Base-by-base conservation (phyloP, 176 grass and related monocot species). In the Phyllostachys edulis region DNA sequence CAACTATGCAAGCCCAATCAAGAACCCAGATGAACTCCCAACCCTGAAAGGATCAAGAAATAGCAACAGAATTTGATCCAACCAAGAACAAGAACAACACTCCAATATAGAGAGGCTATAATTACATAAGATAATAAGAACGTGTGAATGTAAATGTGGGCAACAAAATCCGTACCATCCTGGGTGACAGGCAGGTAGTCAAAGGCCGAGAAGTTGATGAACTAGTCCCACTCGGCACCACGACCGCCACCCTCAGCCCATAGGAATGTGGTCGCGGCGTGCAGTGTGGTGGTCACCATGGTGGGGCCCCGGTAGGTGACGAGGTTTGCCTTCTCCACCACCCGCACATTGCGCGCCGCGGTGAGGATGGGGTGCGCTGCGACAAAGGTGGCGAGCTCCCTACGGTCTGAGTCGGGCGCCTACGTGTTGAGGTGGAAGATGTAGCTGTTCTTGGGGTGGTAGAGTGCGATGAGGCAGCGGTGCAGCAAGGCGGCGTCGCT, bases 201-300 rank as follows among this genome's bases (percentile, higher is more conserved):
- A 36, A 91, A 91, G 9, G 89, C 91, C n/a, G 91, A 93, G 73
- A 96, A 84, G 83, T 96, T 96, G 68, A 96, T 93, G 89, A 96
- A 96, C 94, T 89, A 97, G 38, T 97, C 94, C 91, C 91, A 97
- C n/a, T 91, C 82, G 3, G 81, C 52, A 5, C 86, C 83, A 3
- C 14, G 12, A 1, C 65, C 72, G 2, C 9, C 36, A 0, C 84
- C 80, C 0, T 75, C 72, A 6, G 89, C 94, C 79, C 82, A 77
- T 0, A 97, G 85, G 79, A 94, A 85, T 0, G 72, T n/a, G n/a
- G n/a, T n/a, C n/a, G n/a, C n/a, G n/a, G n/a, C n/a, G n/a, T n/a
- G 94, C 71, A 97, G 89, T 59, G 91, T 97, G 80, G 90, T 94
- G 79, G 92, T 90, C 12, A 97, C 87, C 94, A 97, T 97, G 89